Base-by-base conservation (phyloP, 495 filamentous ascomycete genomes). In the Hyaloscypha finlandica region DNA sequence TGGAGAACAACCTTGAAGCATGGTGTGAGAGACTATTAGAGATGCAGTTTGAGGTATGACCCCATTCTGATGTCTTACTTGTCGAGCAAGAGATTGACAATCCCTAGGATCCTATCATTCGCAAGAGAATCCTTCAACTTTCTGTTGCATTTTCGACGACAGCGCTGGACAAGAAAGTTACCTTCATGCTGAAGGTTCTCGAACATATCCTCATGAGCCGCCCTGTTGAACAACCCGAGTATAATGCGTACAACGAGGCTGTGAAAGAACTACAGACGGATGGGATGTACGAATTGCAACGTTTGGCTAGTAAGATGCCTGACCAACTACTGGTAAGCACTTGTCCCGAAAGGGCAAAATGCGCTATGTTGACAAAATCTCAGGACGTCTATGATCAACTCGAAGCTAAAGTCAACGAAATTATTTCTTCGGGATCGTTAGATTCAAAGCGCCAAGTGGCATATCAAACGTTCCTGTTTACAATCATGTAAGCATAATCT, bases 121-220 rank as follows among this genome's bases (percentile, higher is more conserved):
- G 90, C 61, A 92, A 94, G 72, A 85, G 92, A 70, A 83, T 95
- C 30, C 84, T 97, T 16, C 92, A 95, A 70, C 84, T 96, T 45
- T 85, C 91, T 55, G 92, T 97, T 45, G 90, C 90, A 25, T 90
- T 97, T 70, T 93, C 93, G 0, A 91, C 91, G 0, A 90, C 85
- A 35, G 91, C 92, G 5, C 81, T 97, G n/a, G 86, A 92, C 68
- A 88, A 87, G 64, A 90, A 90, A 42, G 83, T 91, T 2, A 83
- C 81, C 31, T 92, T 96, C 76, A 95, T 95, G 71, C 79, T 97
- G 35, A 92, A 89, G 68, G 90, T 97, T 30, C 84, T 98, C 11
- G 92, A 96, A 72, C 90, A 97, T 73, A 92, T 96, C 64, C 85
- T 99, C 32, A 89, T 93, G 76, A 92, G 90, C 32, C 86, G 88